Conservation (phyloP, 148 eudicot genomes). For the Camellia lanceoleosa region DNA sequence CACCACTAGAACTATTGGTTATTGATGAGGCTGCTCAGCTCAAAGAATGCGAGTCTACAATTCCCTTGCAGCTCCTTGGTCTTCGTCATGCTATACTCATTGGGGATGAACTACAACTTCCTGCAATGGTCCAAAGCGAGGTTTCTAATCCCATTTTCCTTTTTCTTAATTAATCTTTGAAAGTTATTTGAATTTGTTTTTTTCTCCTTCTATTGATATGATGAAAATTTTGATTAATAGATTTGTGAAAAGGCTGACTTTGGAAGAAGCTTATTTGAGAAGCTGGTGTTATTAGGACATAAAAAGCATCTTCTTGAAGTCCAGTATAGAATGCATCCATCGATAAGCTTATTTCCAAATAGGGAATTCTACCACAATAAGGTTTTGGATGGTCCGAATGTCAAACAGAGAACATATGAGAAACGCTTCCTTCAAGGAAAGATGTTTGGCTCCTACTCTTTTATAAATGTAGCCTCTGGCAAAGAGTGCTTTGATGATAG, state of each 20-base stretch:
- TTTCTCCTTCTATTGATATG: neutral
- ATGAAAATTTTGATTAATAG: conserved; percentile 17
- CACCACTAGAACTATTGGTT: conserved; percentile 27
- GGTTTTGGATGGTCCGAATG: conserved; percentile 29
- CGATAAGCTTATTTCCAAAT: conserved; percentile 54
- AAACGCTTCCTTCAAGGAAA: conserved; percentile 19
- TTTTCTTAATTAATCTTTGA: too few species aligned
- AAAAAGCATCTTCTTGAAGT: conserved; percentile 44
- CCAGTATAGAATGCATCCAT: conserved; percentile 68
- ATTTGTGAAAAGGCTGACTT: conserved; percentile 39
- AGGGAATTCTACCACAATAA: conserved; percentile 22
- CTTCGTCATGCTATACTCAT: conserved; percentile 41
- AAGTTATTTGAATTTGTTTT: neutral
- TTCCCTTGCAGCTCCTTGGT: conserved; percentile 51
- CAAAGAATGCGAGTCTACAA: conserved; percentile 58
- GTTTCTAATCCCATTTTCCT: neutral
- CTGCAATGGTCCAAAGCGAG: conserved; percentile 35
- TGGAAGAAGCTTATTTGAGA: conserved; percentile 61
- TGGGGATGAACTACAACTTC: conserved; percentile 63
- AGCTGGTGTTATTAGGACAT: conserved; percentile 38
- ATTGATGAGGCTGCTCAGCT: conserved; percentile 74
- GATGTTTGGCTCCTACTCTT: conserved; percentile 33
- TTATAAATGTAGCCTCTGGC: conserved; percentile 40
- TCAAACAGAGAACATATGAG: conserved; percentile 11
- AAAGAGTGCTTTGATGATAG: conserved; percentile 40